Conservation (phyloP, 78 protist species). For the Speleostelium caveatum region DNA sequence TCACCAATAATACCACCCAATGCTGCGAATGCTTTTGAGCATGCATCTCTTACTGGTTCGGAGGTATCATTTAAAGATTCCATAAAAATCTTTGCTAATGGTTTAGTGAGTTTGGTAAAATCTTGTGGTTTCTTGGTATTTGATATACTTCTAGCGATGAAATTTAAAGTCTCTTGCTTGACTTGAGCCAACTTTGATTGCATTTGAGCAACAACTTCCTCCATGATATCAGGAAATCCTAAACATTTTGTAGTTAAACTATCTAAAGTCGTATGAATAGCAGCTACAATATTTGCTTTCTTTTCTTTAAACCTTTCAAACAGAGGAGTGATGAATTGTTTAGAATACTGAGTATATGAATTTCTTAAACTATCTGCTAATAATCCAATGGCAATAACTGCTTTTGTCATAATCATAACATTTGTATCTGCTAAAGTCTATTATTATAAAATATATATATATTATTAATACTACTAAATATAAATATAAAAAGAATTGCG, state of each 20-base stretch:
- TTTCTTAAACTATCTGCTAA: slow-evolving; percentile 58
- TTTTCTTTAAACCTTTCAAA: slow-evolving; percentile 75
- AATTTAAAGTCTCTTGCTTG: slow-evolving; percentile 47
- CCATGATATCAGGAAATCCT: slow-evolving; percentile 29
- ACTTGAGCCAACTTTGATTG: slow-evolving; percentile 55
- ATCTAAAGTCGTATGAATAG: slow-evolving; percentile 60
- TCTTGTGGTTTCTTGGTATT: slow-evolving; percentile 63
- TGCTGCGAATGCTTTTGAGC: slow-evolving; percentile 58
- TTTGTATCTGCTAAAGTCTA: slow-evolving; percentile 66
- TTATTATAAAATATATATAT: background rate
- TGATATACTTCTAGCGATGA: slow-evolving; percentile 7
- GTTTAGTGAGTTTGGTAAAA: slow-evolving; percentile 24
- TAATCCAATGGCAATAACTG: slow-evolving; percentile 38
- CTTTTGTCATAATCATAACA: slow-evolving; percentile 49
- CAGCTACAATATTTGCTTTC: slow-evolving; percentile 24
- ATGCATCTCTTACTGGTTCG: slow-evolving; percentile 45
- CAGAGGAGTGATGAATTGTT: slow-evolving; percentile 35
- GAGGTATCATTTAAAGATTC: slow-evolving; percentile 39
- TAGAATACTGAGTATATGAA: slow-evolving; percentile 1
- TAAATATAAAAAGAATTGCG: background rate
- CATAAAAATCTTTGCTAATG: slow-evolving; percentile 59
- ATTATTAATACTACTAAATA: too few relatives aligned
- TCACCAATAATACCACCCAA: slow-evolving; percentile 73
- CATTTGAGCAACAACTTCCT: slow-evolving; percentile 18
- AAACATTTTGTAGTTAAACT: slow-evolving; percentile 3